A percentile compares a stretch with the other conserved stretches of the same genome.
These are phyloP conservation scores for Apiotrichum domesticum DNA, from an alignment of 1,284 basidiomycete genomes.

Conservation along the genomic window DNA sequence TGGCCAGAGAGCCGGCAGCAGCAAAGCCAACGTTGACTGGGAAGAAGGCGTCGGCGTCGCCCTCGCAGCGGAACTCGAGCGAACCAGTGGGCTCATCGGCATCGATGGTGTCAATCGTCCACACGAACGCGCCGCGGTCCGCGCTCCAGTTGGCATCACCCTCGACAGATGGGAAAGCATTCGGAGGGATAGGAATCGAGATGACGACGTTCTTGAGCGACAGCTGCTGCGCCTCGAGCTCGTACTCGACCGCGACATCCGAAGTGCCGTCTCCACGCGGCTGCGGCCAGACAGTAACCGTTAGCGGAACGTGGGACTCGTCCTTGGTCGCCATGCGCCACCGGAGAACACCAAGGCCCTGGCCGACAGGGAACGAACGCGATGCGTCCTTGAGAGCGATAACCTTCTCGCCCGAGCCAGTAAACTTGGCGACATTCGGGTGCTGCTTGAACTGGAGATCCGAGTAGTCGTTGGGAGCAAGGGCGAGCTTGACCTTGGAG, in stretches of 20 bases:
- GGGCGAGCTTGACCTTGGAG: conserved; percentile 69
- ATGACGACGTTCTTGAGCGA: conserved; percentile 79
- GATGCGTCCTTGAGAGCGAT: conserved; percentile 79
- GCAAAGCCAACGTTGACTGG: conserved; percentile 81
- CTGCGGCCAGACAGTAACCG: conserved; percentile 97
- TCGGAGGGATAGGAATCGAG: conserved; percentile 83
- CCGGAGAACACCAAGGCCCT: conserved; percentile 77
- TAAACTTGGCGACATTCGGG: conserved; percentile 85
- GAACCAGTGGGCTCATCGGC: conserved; percentile 61
- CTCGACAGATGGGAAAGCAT: conserved; percentile 74
- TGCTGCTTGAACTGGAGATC: conserved; percentile 91
- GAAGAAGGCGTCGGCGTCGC: conserved; percentile 84
- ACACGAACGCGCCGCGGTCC: conserved; percentile 76
- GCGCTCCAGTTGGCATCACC: conserved; percentile 74
- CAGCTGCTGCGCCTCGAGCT: conserved; percentile 78
- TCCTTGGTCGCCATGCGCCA: conserved; percentile 90
- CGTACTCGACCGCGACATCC: conserved; percentile 95
- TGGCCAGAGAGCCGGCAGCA: conserved; percentile 68
- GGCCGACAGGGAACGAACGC: conserved; percentile 79
- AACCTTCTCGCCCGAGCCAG: conserved; percentile 53
- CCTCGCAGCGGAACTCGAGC: conserved; percentile 79
- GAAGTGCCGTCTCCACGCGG: conserved; percentile 81
- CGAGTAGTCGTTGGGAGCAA: conserved; percentile 62
- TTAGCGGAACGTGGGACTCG: conserved; percentile 82
- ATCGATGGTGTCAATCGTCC: conserved; percentile 58